Evolutionary conservation across 2,329 filamentous ascomycete species (phyloP).

Genomic region (Aspergillus chevalieri): DNA sequence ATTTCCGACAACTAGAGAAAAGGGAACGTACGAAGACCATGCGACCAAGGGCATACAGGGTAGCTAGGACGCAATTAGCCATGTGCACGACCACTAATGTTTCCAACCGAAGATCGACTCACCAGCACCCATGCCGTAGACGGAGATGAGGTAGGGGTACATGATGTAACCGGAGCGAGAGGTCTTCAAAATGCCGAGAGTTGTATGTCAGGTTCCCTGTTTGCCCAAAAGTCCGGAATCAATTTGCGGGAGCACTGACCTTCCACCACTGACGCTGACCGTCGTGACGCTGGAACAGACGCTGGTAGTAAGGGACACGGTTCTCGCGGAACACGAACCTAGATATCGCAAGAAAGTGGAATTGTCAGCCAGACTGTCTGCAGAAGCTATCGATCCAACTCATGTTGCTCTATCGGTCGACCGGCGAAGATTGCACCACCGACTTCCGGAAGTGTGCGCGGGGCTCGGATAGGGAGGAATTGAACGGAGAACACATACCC

Average conservation of each 20-base stretch:
- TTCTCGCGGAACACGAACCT: slow-evolving; percentile 59
- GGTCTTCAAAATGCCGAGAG: slow-evolving; percentile 35
- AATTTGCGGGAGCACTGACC: slow-evolving; percentile 43
- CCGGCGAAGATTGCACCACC: slow-evolving; percentile 6
- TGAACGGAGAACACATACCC: slow-evolving; percentile 30
- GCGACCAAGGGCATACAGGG: slow-evolving; percentile 40
- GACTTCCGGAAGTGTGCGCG: slow-evolving; percentile 8
- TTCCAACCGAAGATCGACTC: slow-evolving; percentile 20
- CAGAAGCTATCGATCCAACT: not conserved
- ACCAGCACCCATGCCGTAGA: slow-evolving; percentile 46
- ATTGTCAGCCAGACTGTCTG: slow-evolving; percentile 14
- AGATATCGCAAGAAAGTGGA: slow-evolving; percentile 1
- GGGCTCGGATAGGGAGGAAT: not conserved
- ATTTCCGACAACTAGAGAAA: not conserved
- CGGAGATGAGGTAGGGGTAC: slow-evolving; percentile 54
- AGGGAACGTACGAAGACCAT: slow-evolving; percentile 36
- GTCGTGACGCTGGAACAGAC: slow-evolving; percentile 60
- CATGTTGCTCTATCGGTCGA: slow-evolving; percentile 14
- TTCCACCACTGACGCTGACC: slow-evolving; percentile 63
- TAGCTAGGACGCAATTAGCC: slow-evolving; percentile 14
- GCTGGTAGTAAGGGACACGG: slow-evolving; percentile 62
- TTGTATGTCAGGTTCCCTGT: slow-evolving; percentile 10
- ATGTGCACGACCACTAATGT: slow-evolving; percentile 1
- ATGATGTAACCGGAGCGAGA: slow-evolving; percentile 52
- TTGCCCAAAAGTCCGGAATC: not conserved